phyloP scores from a whole-genome alignment of 805 yeast genomes.

The Candida alai region DNA sequence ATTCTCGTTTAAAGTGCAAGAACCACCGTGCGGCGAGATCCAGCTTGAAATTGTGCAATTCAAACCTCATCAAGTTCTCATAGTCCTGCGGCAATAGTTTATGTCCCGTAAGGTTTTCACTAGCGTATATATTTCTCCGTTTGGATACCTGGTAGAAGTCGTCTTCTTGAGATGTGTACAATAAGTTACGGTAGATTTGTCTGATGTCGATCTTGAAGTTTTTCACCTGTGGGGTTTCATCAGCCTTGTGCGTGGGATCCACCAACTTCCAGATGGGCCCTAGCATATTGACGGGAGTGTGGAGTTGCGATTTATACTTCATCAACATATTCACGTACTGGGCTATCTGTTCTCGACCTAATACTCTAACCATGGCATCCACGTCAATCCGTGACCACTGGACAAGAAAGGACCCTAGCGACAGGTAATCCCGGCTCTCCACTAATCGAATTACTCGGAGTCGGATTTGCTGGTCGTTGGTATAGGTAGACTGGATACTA shows the following conservation, averaged over 20 bases:
- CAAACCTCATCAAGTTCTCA: slow-evolving; percentile 36
- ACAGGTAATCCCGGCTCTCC: slow-evolving; percentile 4
- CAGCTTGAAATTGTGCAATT: slow-evolving; percentile 30
- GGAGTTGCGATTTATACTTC: neutral
- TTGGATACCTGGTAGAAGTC: slow-evolving; percentile 18
- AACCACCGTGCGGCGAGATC: slow-evolving; percentile 42
- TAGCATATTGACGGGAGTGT: slow-evolving; percentile 3
- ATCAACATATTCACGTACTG: slow-evolving; percentile 6
- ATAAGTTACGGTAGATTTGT: slow-evolving; percentile 20
- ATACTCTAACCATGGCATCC: slow-evolving; percentile 4
- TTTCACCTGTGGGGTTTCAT: slow-evolving; percentile 13
- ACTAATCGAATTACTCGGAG: slow-evolving; percentile 5
- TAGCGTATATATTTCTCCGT: slow-evolving; percentile 15
- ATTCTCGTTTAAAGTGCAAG: slow-evolving; percentile 26
- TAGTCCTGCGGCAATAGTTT: slow-evolving; percentile 24
- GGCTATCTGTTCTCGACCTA: slow-evolving; percentile 6
- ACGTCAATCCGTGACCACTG: slow-evolving; percentile 6
- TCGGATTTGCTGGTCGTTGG: slow-evolving; percentile 4
- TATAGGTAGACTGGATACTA: no score
- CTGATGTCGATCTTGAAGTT: slow-evolving; percentile 15
- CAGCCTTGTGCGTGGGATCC: neutral
- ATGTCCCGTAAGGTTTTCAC: slow-evolving; percentile 13
- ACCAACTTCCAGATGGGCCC: slow-evolving; percentile 8
- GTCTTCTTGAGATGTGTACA: slow-evolving; percentile 14
- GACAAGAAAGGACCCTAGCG: slow-evolving; percentile 2